Evolutionary conservation across 768 basidiomycete genomes (phyloP), one percentile per base, ranked within the genome.

Genomic region (Auricularia cornea): DNA sequence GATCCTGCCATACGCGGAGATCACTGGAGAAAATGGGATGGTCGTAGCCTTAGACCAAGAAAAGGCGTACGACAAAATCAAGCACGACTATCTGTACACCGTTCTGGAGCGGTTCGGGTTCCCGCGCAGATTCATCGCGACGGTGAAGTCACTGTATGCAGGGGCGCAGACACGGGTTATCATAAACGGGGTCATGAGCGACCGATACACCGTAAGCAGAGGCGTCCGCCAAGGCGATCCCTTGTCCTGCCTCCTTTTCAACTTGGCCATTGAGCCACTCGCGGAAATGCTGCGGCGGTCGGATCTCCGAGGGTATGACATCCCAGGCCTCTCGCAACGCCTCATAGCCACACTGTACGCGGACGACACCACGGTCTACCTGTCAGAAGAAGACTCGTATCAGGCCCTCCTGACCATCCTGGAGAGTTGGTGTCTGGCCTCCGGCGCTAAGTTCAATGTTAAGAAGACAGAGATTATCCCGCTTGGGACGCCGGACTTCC

Each of bases 341-440:
- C 3, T 48, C 1, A 48, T 48, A 10, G 44, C 44, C 5, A 20
- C 44, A 1, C 3, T 48, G 2, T 48, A 48, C 23, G 44, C 44
- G 20, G 73, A 75, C 48, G 72, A 75, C 40, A 74, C 74, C 0
- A 69, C 67, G 1, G 60, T 68, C 0, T 74, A 66, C 60, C 62
- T 74, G 2, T 60, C 64, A 0, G 3, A 60, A 0, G 10, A 31
- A 0, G 76, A 77, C 57, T 35, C 65, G 18, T 68, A 65, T 32
- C 12, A 14, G 6, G 59, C 30, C 18, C 62, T 70, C 0, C 16
- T 62, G 33, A 14, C 60, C 0, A 68, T 71, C 0, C 65, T 73
- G 0, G 62, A 66, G 0, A 63, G 16, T 12, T 72, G 72, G 71
- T 72, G 71, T 48, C 3, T 32, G 31, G 71, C 72, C 5, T 66